A percentile compares a stretch with the other conserved stretches of the same genome.
Evolutionary conservation across 1,284 basidiomycete genomes (phyloP).

Genomic region (Meripilus lineatus): DNA sequence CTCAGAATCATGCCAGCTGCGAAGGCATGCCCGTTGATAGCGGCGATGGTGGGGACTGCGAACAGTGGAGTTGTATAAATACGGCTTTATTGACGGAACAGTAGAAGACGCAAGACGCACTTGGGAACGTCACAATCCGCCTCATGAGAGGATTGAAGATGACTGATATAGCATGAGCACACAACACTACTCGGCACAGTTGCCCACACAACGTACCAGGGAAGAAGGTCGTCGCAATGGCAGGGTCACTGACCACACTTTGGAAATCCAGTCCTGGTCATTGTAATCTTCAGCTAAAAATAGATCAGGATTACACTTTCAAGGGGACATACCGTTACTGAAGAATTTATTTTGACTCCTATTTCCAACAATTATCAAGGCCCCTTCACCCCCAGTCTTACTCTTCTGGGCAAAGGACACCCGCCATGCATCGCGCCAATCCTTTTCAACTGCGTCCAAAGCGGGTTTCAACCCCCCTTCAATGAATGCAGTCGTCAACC

Average conservation of each 20-base stretch:
- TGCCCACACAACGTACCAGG: slow-evolving; percentile 45
- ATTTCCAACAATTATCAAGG: slow-evolving; percentile 74
- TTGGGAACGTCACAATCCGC: slow-evolving; percentile 60
- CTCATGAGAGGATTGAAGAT: slow-evolving; percentile 30
- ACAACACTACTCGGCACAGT: neutral
- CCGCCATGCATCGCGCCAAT: slow-evolving; percentile 66
- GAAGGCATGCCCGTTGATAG: slow-evolving; percentile 90
- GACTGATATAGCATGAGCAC: slow-evolving; percentile 25
- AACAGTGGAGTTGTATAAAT: slow-evolving; percentile 7
- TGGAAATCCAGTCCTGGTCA: slow-evolving; percentile 69
- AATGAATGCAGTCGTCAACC: slow-evolving; percentile 60
- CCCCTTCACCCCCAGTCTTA: slow-evolving; percentile 43
- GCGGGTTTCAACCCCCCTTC: slow-evolving; percentile 65
- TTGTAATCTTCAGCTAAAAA: neutral
- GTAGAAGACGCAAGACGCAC: slow-evolving; percentile 33
- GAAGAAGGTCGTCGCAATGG: slow-evolving; percentile 53
- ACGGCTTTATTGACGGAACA: neutral
- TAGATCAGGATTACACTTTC: too few species aligned
- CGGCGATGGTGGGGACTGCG: slow-evolving; percentile 78
- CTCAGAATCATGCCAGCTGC: slow-evolving; percentile 83
- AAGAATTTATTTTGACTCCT: slow-evolving; percentile 83
- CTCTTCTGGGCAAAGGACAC: slow-evolving; percentile 36
- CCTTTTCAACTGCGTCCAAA: slow-evolving; percentile 70
- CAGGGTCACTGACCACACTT: slow-evolving; percentile 54
- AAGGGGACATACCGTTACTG: slow-evolving; percentile 64